phyloP scores from a whole-genome alignment of 345 rosid species.

The Eutrema heterophyllum region DNA sequence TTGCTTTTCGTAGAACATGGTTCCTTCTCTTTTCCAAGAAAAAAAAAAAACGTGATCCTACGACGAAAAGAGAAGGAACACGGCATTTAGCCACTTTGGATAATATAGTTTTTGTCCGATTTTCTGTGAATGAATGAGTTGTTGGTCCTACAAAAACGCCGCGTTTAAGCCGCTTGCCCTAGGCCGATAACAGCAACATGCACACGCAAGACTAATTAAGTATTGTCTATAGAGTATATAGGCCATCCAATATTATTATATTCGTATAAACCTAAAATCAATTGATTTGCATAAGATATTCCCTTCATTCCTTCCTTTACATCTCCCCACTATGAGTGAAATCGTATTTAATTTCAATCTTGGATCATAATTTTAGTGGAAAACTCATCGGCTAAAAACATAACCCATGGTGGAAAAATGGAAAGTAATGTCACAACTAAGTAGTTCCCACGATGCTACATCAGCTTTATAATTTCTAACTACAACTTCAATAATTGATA shows the following conservation, averaged over 20 bases:
- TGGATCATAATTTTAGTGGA: slow-evolving; percentile 8
- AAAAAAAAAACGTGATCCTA: no score
- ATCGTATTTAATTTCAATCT: not conserved
- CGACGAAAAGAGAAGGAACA: no score
- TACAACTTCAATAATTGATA: not conserved
- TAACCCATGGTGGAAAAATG: not conserved
- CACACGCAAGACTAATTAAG: no score
- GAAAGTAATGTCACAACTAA: not conserved
- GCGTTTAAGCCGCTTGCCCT: no score
- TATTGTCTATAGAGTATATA: no score
- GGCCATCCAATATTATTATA: not conserved
- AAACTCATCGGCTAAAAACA: not conserved
- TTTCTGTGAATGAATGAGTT: no score
- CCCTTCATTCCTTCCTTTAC: not conserved
- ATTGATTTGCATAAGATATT: not conserved
- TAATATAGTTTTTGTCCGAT: no score
- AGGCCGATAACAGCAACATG: no score
- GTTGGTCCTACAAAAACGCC: no score
- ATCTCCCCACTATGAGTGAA: slow-evolving; percentile 9
- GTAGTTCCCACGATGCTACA: not conserved
- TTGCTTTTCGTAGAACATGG: no score
- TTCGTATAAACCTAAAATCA: not conserved
- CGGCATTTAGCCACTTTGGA: no score
- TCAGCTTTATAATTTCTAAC: not conserved
- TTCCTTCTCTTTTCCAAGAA: no score